phyloP scores from a whole-genome alignment of 345 rosid species.

The Lepidium aucheri region DNA sequence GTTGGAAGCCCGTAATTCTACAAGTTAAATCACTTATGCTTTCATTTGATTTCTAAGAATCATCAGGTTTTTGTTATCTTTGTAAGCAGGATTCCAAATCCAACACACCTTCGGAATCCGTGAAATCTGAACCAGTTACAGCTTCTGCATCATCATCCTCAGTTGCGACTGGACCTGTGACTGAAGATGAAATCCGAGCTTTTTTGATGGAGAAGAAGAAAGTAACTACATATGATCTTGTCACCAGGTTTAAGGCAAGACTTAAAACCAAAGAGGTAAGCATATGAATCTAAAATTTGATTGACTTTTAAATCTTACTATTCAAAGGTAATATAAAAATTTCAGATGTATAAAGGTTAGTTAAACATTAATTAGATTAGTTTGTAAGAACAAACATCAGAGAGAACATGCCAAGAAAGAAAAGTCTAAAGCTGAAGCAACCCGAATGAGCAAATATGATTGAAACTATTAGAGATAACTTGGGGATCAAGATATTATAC shows the following conservation, averaged over 20 bases:
- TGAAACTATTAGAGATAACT: too few species aligned
- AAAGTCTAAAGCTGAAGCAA: too few species aligned
- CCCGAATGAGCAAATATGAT: too few species aligned
- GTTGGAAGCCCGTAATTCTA: too few species aligned
- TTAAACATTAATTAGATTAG: too few species aligned
- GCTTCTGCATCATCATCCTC: constrained; percentile 36
- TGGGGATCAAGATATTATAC: too few species aligned
- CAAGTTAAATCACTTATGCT: not conserved
- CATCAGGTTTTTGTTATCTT: not conserved
- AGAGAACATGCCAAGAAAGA: too few species aligned
- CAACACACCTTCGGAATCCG: constrained; percentile 31
- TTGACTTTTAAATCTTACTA: too few species aligned
- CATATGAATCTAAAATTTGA: not conserved
- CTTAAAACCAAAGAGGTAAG: constrained; percentile 65
- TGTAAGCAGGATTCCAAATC: constrained; percentile 51
- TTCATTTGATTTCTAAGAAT: not conserved
- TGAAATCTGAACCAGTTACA: constrained; percentile 28
- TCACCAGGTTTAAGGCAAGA: constrained; percentile 70
- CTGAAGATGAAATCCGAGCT: constrained; percentile 85
- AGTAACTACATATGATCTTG: constrained; percentile 84
- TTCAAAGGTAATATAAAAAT: too few species aligned
- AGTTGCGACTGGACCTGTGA: constrained; percentile 55
- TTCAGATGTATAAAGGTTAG: too few species aligned
- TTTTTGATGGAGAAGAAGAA: constrained; percentile 69
- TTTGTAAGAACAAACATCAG: too few species aligned